Base-by-base conservation (phyloP, 768 basidiomycete genomes). In the Lactarius trivialis region DNA sequence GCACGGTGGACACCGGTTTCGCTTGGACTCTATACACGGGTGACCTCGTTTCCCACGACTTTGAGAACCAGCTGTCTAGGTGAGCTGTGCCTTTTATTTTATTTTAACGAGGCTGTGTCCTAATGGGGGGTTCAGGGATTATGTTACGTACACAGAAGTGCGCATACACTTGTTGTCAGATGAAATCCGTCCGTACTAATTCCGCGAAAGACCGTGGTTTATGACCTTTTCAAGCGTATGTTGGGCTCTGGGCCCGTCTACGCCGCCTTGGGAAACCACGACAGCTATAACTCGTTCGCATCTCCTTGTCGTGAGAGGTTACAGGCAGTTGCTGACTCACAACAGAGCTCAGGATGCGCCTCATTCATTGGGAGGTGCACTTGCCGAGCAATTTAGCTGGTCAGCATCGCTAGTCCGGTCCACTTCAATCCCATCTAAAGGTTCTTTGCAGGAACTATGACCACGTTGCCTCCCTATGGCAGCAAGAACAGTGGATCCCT, bases 261-360 rank as follows among this genome's bases (percentile, higher is more conserved):
- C 65, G 83, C 85, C 32, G 82, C 85, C 0, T 74, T 91, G 9
- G 89, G 89, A 9, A 91, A 91, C 70, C 89, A 91, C 67, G 89
- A 91, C 70, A 84, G 78, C 43, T 88, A 85, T 71, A 84, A 85
- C 66, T 78, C 82, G 84, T 86, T 64, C 33, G 81, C 68, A 9
- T 26, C 33, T 36, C 28, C 21, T 56, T 37, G 28, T 26, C 2
- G 4, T 28, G 11, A 28, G 24, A n/a, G 43, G 36, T 5, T 26
- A 21, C 12, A 14, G 30, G 19, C 48, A 51, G 12, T 37, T 21
- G 4, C 51, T 60, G 14, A 28, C 61, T 6, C 48, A 6, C 17
- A 14, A 21, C 68, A 78, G 85, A 72, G 83, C 81, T 2, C 78
- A 85, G 67, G 86, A 86, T 65, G 81, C 86, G 1, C 80, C 84